Base-by-base conservation (phyloP, 306 rosid species). In the Herpetospermum pedunculosum region DNA sequence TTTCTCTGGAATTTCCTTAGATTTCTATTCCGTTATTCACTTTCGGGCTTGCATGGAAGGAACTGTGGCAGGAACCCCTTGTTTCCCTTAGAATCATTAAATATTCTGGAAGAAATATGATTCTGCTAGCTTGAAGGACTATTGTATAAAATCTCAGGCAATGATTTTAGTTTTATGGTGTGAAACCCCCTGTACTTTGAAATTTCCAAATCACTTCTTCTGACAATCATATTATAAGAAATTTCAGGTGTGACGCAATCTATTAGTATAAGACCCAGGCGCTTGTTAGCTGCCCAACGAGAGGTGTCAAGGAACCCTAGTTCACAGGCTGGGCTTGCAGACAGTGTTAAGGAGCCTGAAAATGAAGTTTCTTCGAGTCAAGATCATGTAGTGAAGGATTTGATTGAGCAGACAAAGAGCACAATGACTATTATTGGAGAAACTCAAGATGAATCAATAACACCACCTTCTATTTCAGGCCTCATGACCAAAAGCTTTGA, bases 231-330 rank as follows among this genome's bases (percentile, higher is more conserved):
- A 26, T 78, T 59, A 48, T 26, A 75, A 48, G 78, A 62, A 80
- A 21, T 54, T 52, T 60, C 79, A 89, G 92, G 85, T 52, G 68
- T 81, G 64, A 72, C 70, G 77, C 88, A 82, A 81, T 83, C 93
- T 32, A 79, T n/a, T 73, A 80, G 81, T 77, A 53, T 88, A 70
- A 85, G 81, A 80, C 94, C 98, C n/a, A 83, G 82, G 74, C 89
- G 98, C 19, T 58, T 77, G 67, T 21, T 92, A 38, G 84, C 79
- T 76, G 86, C 87, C 25, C 88, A 87, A 75, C 44, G 77, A 18
- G 78, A 60, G 23, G 79, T 70, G 11, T 70, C 80, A 3, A 83
- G 75, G 76, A 80, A 53, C 69, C 76, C 78, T 4, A 55, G 59
- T 15, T 77, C 81, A n/a, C 43, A 80, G 47, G 40, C 62, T 40